Percentiles rank a stretch among this genome's conserved stretches.
These are phyloP conservation scores for Yamadazyma epiphylla DNA, from an alignment of 1,139 yeast species.

Conservation along the genomic window DNA sequence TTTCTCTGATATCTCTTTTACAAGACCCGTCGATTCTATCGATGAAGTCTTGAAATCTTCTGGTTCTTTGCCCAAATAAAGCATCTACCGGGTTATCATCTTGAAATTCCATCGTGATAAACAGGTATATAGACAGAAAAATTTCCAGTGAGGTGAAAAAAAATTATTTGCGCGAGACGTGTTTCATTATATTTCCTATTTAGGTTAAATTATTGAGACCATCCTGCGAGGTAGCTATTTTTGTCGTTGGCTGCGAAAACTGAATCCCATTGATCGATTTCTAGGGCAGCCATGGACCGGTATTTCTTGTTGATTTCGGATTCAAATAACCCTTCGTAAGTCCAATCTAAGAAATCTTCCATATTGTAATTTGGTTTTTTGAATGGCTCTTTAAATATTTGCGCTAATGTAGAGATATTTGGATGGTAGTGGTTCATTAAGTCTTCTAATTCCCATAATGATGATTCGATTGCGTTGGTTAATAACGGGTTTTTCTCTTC, in stretches of 20 bases:
- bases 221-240: slow-evolving; percentile 21
- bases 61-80: slow-evolving; percentile 73
- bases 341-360: slow-evolving; percentile 95
- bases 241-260: slow-evolving; percentile 24
- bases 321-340: slow-evolving; percentile 67
- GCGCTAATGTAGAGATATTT: slow-evolving; percentile 87
- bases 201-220: slow-evolving; percentile 24
- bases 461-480: slow-evolving; percentile 78
- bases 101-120: slow-evolving; percentile 3
- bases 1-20: slow-evolving; percentile 61
- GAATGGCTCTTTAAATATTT: slow-evolving; percentile 85
- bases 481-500: slow-evolving; percentile 68
- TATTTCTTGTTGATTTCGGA: slow-evolving; percentile 71
- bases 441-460: slow-evolving; percentile 88
- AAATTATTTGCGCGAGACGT: slow-evolving; percentile 17
- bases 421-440: slow-evolving; percentile 91
- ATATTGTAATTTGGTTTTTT: slow-evolving; percentile 80
- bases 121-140: background rate
- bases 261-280: slow-evolving; percentile 58
- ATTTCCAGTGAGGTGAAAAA: slow-evolving; percentile 1
- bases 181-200: slow-evolving; percentile 29
- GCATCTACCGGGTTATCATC: slow-evolving; percentile 45
- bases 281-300: slow-evolving; percentile 72
- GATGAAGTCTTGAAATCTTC: slow-evolving; percentile 85
- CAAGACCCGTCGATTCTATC: slow-evolving; percentile 60